phyloP scores from a whole-genome alignment of 169 alveolate genomes.

The Plasmodium berghei region DNA sequence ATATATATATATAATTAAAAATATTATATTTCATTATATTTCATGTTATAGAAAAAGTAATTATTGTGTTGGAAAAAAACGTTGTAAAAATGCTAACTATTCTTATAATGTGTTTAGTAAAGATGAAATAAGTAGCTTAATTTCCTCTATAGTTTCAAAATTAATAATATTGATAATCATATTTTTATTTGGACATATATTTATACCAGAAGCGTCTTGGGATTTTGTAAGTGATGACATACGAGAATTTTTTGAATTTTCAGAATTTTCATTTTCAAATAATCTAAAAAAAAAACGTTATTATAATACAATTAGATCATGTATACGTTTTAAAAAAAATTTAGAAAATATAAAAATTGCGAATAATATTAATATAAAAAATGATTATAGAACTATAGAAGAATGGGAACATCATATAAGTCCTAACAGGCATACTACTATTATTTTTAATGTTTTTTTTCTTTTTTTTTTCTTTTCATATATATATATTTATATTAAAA shows the following conservation, averaged over 20 bases:
- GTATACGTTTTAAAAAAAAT: constrained; percentile 68
- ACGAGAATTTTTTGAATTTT: constrained; percentile 38
- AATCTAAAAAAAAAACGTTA: constrained; percentile 20
- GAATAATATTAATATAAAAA: constrained; percentile 25
- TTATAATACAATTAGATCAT: constrained; percentile 44
- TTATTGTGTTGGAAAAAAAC: constrained; percentile 18
- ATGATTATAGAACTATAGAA: constrained; percentile 54
- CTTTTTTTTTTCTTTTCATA: constrained; percentile 62
- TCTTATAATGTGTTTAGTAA: constrained; percentile 28
- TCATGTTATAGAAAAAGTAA: constrained; percentile 63
- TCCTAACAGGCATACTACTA: constrained; percentile 71
- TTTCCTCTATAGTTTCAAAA: constrained; percentile 40
- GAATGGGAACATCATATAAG: constrained; percentile 75
- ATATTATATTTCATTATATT: constrained; percentile 46
- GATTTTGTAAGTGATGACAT: constrained; percentile 18
- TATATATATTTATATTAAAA: constrained; percentile 44
- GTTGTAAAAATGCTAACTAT: constrained; percentile 1
- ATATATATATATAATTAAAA: constrained; percentile 50
- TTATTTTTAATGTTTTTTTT: constrained; percentile 65
- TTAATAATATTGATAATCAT: constrained; percentile 17
- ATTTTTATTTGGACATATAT: constrained; percentile 68
- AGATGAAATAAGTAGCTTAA: constrained; percentile 33
- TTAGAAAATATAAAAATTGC: constrained; percentile 51
- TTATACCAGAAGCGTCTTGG: constrained; percentile 63
- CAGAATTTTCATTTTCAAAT: constrained; percentile 38